These are phyloP conservation scores for Basipetospora chlamydospora DNA, from an alignment of 2,329 filamentous ascomycete species.

Conservation along the genomic window DNA sequence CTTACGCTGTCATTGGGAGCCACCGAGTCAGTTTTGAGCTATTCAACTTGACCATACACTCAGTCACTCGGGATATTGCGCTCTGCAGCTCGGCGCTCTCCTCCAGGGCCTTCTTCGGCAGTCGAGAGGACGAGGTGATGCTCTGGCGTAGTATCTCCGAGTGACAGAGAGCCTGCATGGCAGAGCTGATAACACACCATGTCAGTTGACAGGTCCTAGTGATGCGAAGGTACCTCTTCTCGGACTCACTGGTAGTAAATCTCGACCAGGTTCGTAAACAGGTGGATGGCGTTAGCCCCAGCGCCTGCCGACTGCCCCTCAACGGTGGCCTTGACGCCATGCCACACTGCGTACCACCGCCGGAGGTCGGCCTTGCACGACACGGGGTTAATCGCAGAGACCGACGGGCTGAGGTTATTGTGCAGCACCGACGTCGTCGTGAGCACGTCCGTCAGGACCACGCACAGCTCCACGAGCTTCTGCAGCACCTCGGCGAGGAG, in stretches of 20 bases:
- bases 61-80: conserved; percentile 27
- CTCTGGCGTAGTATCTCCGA: conserved; percentile 27
- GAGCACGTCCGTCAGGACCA: conserved; percentile 30
- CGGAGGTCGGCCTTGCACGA: conserved; percentile 21
- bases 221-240: accelerated
- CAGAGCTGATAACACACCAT: conserved; percentile 17
- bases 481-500: conserved; percentile 28
- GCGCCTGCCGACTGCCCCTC: background rate
- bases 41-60: conserved; percentile 31
- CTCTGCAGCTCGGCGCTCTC: conserved; percentile 28
- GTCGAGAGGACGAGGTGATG: conserved; percentile 15
- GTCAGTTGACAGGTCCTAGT: conserved; percentile 1
- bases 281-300: conserved; percentile 25
- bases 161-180: conserved; percentile 28
- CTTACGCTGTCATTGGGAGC: conserved; percentile 32
- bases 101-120: conserved; percentile 22
- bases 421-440: conserved; percentile 29
- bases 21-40: conserved; percentile 27
- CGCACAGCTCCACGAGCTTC: conserved; percentile 28
- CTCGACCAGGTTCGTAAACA: conserved; percentile 33
- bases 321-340: conserved; percentile 9
- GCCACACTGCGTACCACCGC: conserved; percentile 24
- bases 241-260: conserved; percentile 36
- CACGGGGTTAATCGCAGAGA: conserved; percentile 15
- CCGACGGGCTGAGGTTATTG: conserved; percentile 22